phyloP scores from a whole-genome alignment of 2,329 filamentous ascomycete species.

The Trichoderma sp. region DNA sequence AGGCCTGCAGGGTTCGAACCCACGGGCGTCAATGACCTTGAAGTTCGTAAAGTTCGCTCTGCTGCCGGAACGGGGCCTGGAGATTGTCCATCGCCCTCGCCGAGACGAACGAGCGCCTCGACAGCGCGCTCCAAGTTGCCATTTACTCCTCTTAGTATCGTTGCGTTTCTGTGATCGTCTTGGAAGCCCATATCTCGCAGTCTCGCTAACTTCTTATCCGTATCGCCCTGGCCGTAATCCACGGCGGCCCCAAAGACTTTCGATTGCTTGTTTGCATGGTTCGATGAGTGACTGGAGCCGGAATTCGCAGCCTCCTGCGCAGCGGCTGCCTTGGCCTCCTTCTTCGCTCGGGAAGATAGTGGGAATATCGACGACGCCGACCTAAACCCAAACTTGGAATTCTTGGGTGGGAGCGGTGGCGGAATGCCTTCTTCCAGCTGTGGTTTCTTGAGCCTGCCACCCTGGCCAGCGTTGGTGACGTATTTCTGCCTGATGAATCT shows the following conservation, averaged over 20 bases:
- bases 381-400: slow-evolving; percentile 62
- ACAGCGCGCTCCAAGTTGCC: slow-evolving; percentile 86
- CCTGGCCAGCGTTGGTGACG: slow-evolving; percentile 53
- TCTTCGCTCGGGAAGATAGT: slow-evolving; percentile 63
- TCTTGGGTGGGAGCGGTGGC: slow-evolving; percentile 66
- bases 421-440: slow-evolving; percentile 61
- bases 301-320: slow-evolving; percentile 35
- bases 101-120: slow-evolving; percentile 80
- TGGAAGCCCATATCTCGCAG: slow-evolving; percentile 90
- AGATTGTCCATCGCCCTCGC: slow-evolving; percentile 64
- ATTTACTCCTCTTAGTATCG: slow-evolving; percentile 79
- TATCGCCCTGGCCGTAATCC: slow-evolving; percentile 57
- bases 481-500: slow-evolving; percentile 95
- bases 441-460: slow-evolving; percentile 50
- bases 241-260: slow-evolving; percentile 72
- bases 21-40: slow-evolving; percentile 60
- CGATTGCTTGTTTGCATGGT: slow-evolving; percentile 65
- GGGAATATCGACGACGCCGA: slow-evolving; percentile 70
- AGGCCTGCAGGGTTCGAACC: slow-evolving; percentile 43
- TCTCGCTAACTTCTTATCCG: slow-evolving; percentile 75
- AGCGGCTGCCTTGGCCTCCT: slow-evolving; percentile 47
- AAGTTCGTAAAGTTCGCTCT: slow-evolving; percentile 52
- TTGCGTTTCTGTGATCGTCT: slow-evolving; percentile 79
- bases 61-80: slow-evolving; percentile 45
- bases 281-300: slow-evolving; percentile 44